Base-by-base conservation (phyloP, 1,139 yeast species). In the Meyerozyma smithsonii region DNA sequence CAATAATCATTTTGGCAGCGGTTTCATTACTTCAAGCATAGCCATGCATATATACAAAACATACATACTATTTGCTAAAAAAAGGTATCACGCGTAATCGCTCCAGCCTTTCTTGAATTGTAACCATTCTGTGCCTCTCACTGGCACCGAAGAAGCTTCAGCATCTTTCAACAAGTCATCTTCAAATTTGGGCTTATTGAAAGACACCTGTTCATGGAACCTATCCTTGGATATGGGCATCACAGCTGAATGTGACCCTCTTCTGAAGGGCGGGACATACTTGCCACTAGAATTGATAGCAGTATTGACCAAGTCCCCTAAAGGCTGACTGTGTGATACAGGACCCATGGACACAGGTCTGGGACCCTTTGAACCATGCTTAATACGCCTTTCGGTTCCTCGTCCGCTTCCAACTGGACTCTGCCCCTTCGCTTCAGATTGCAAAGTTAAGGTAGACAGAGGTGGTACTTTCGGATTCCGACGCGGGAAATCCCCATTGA, bases 261-360 rank as follows among this genome's bases (percentile, higher is more conserved):
- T 69, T 52, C 84, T 65, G 54, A 77, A 81, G 14, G 90, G 92
- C 21, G 90, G 90, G 35, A 84, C 64, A 50, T 84, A 84, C 54
- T 80, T 81, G 1, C 84, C 84, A 28, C 69, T 62, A 7, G 57
- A 21, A 17, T 25, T 30, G 15, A n/a, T 18, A 8, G 21, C 25
- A 4, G n/a, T 12, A 20, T 8, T 12, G 17, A 33, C 18, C 24
- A 19, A 33, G 21, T 30, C 34, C n/a, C 20, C 21, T 8, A 30
- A 18, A 10, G 20, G 34, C 10, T 16, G 20, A 5, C 19, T 14
- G 8, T 30, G 34, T 3, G 34, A 14, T 4, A 30, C 34, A 15
- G 34, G 34, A 4, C 34, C 34, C 34, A 30, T 17, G 5, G 34
- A 30, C 10, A 21, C 8, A 5, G 34, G 34, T n/a, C 34, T 11